Base-by-base conservation (phyloP, 1,139 yeast genomes). In the Taphrina confusa region DNA sequence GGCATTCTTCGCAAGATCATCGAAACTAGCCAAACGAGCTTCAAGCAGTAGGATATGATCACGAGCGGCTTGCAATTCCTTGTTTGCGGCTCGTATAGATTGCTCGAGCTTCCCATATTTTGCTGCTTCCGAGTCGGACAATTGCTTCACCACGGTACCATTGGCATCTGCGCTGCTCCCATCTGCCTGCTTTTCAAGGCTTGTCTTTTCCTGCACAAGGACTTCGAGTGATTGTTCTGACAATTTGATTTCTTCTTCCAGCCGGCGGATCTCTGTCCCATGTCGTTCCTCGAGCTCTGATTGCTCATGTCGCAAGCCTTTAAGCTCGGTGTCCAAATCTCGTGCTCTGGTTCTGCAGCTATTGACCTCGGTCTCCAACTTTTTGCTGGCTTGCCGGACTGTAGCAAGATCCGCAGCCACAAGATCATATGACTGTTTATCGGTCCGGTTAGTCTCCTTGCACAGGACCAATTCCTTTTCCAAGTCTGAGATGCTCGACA, bases 281-380 rank as follows among this genome's bases (percentile, higher is more conserved):
- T 62, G 51, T 23, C 60, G 62, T 14, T 55, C 63, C 30, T 65
- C 65, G 18, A 68, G 47, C 14, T 61, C 66, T 16, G 55, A 40
- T 9, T 68, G 47, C n/a, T 60, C 63, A 1, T 58, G 61, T 22
- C 65, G 62, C 28, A 68, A 61, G 33, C 65, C 63, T 20, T 67
- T 67, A 52, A 72, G 57, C 56, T 70, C 64, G 56, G 69, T 64
- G 37, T 68, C 63, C 57, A 70, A 63, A 4, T 68, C 68, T 20
- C 34, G 56, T n/a, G 56, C 45, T 28, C 28, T 20, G 3, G 56
- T 50, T 14, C 45, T 20, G 5, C 36, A n/a, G 4, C 22, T n/a
- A 4, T 25, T 27, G 3, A 36, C 46, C 22, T 50, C 56, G 20
- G 14, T 14, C 20, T 36, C 56, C 4, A 36, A 45, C 22, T 58